These are phyloP conservation scores for Uronychia setigera DNA, from an alignment of 73 alveolate species.

Conservation along the genomic window DNA sequence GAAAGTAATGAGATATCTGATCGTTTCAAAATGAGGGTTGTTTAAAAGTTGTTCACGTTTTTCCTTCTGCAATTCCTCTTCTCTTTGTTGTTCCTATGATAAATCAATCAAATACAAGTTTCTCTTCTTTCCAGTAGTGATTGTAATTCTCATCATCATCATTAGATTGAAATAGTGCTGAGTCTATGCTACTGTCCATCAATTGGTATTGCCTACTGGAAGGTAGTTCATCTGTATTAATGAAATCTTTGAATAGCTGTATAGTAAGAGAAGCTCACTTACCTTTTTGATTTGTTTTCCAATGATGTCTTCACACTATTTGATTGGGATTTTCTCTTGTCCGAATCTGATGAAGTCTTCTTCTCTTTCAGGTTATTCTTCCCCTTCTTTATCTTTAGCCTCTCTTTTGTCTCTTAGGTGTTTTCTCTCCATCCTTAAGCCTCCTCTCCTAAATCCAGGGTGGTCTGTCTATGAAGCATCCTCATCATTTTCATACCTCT, in stretches of 20 bases:
- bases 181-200: neutral
- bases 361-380: neutral
- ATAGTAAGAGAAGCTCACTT: neutral
- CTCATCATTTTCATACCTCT: no score
- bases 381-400: neutral
- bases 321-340: neutral
- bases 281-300: neutral
- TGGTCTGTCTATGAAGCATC: no score
- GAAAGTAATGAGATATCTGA: neutral
- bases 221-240: neutral
- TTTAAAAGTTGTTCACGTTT: neutral
- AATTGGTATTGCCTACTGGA: neutral
- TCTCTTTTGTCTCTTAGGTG: neutral
- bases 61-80: neutral
- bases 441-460: no score
- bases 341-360: neutral
- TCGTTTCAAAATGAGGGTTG: neutral
- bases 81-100: neutral
- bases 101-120: neutral
- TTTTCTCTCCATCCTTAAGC: neutral
- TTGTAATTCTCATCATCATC: neutral
- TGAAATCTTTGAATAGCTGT: neutral
- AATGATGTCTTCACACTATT: neutral
- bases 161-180: no score
- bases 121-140: neutral